Evolutionary conservation across 108 stramenopile species (phyloP).

Genomic region (Cyclotella atomus): DNA sequence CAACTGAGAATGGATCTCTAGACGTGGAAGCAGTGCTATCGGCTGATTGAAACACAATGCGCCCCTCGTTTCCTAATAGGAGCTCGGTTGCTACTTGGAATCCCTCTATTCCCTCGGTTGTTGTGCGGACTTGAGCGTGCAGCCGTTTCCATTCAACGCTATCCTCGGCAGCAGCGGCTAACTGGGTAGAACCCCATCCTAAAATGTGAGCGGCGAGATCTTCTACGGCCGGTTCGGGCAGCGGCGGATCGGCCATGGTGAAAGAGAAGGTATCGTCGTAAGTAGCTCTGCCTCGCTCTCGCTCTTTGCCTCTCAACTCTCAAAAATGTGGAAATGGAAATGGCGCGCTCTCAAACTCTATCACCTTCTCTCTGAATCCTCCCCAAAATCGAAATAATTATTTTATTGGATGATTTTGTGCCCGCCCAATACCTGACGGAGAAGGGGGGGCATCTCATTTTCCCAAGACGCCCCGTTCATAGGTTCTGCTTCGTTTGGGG

Average conservation of each 20-base stretch:
- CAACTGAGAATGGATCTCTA: conserved; percentile 9
- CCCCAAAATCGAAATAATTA: too few relatives aligned
- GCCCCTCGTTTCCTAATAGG: not conserved
- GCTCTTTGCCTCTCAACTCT: too few relatives aligned
- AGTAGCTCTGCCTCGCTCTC: too few relatives aligned
- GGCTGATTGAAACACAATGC: not conserved
- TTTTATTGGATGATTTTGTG: too few relatives aligned
- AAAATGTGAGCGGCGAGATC: not conserved
- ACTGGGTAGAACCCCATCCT: not conserved
- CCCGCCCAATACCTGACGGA: too few relatives aligned
- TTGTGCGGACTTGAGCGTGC: not conserved
- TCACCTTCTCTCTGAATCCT: too few relatives aligned
- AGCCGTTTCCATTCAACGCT: conserved; percentile 1
- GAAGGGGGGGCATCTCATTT: too few relatives aligned
- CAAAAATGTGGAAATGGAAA: too few relatives aligned
- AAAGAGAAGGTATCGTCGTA: too few relatives aligned
- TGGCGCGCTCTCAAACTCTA: too few relatives aligned
- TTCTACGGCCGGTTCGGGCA: not conserved
- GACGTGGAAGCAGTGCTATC: not conserved
- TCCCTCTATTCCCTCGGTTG: not conserved
- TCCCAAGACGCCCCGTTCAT: too few relatives aligned
- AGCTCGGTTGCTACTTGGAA: not conserved
- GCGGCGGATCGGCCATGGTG: conserved; percentile 2
- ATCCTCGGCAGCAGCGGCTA: not conserved
- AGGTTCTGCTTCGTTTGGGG: too few relatives aligned